Conservation (phyloP, 768 basidiomycete genomes). For the Lepiota venenata region DNA sequence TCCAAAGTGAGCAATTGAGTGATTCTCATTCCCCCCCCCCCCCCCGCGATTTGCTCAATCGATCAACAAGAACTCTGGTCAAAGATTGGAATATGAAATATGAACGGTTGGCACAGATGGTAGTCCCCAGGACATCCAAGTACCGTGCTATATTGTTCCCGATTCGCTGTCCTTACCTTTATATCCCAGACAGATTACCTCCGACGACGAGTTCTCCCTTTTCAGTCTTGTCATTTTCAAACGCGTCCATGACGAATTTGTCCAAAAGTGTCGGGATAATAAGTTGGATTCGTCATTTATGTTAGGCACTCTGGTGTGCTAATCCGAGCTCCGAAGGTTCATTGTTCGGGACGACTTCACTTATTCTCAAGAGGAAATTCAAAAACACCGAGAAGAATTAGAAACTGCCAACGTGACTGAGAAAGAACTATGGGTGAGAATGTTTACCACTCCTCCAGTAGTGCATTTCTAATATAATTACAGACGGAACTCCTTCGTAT, state of each 20-base stretch:
- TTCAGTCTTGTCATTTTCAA: constrained; percentile 88
- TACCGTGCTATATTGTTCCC: constrained; percentile 26
- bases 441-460: not conserved
- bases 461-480: not conserved
- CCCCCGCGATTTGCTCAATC: constrained; percentile 21
- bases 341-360: constrained; percentile 95
- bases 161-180: constrained; percentile 11
- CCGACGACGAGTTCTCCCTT: constrained; percentile 88
- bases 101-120: constrained; percentile 83
- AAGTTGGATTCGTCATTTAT: constrained; percentile 52
- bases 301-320: constrained; percentile 6
- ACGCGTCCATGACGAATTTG: constrained; percentile 87
- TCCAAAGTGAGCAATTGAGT: constrained; percentile 71
- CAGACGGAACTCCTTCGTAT: constrained; percentile 90
- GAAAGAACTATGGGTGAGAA: constrained; percentile 92
- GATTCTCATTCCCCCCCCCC: constrained; percentile 6
- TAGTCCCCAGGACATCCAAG: constrained; percentile 91
- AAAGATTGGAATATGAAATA: constrained; percentile 93
- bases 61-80: constrained; percentile 52
- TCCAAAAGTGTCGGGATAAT: constrained; percentile 92
- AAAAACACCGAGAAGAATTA: constrained; percentile 79
- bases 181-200: constrained; percentile 56
- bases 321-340: constrained; percentile 51
- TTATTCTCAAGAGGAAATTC: constrained; percentile 78
- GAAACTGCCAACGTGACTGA: constrained; percentile 80